A percentile compares a stretch with the other conserved stretches of the same genome.
Conservation (phyloP, 2,329 filamentous ascomycete species). For the Chaetomium sp. region DNA sequence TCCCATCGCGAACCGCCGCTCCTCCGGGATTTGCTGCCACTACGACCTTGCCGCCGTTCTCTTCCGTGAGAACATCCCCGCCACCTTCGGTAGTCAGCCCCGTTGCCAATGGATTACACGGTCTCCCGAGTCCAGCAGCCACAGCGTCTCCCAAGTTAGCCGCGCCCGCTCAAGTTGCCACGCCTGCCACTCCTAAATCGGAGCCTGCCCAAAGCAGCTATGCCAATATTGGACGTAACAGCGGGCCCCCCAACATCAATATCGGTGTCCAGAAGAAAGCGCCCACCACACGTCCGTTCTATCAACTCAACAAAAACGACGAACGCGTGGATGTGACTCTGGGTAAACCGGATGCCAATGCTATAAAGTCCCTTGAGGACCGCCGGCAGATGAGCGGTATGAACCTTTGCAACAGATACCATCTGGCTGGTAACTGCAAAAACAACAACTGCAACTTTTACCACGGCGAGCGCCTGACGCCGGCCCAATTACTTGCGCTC, state of each 20-base stretch:
- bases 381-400: slow-evolving; percentile 15
- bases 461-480: slow-evolving; percentile 17
- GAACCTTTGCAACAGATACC: slow-evolving; percentile 25
- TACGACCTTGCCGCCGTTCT: background rate
- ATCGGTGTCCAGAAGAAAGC: slow-evolving; percentile 24
- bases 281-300: slow-evolving; percentile 17
- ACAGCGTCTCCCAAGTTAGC: slow-evolving; percentile 4
- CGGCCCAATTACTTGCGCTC: slow-evolving; percentile 16
- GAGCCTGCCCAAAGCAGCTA: slow-evolving; percentile 16
- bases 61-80: background rate
- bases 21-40: background rate
- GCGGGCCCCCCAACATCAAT: slow-evolving; percentile 22
- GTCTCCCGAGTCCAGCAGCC: slow-evolving; percentile 4
- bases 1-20: slow-evolving; percentile 7
- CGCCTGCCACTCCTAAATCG: background rate
- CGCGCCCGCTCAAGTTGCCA: background rate
- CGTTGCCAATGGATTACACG: background rate
- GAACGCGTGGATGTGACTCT: slow-evolving; percentile 30
- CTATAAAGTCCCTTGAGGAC: slow-evolving; percentile 21
- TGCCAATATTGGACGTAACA: slow-evolving; percentile 20
- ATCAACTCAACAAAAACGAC: slow-evolving; percentile 27
- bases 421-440: slow-evolving; percentile 20
- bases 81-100: background rate
- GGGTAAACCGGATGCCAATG: slow-evolving; percentile 18
- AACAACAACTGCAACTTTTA: slow-evolving; percentile 16